These are phyloP conservation scores for Trebouxia sp. DNA, from an alignment of 139 green algal species.

Conservation along the genomic window DNA sequence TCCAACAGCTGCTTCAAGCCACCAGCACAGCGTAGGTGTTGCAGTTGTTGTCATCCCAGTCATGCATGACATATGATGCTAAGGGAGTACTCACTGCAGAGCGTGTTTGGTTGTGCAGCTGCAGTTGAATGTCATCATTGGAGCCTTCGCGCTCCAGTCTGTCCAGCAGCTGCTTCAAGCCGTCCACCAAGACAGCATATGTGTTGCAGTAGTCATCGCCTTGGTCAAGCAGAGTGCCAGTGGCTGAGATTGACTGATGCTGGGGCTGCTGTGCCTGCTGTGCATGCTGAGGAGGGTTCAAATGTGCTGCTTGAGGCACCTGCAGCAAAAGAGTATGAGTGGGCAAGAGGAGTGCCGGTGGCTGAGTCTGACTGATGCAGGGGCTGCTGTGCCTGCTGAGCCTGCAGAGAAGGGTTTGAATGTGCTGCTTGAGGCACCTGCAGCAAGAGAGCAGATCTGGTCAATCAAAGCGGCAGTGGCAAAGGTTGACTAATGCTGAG, in stretches of 20 bases:
- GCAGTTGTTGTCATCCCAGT: too few species aligned
- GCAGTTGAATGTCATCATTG: not conserved
- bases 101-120: not conserved
- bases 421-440: too few species aligned
- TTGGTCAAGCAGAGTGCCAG: not conserved
- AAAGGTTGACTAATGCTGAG: too few species aligned
- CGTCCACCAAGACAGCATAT: constrained; percentile 15
- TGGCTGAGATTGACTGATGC: not conserved
- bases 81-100: constrained; percentile 2
- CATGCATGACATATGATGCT: too few species aligned
- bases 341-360: too few species aligned
- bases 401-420: too few species aligned
- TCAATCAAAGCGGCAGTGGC: too few species aligned
- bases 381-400: too few species aligned
- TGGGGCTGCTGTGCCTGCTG: not conserved
- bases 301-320: not conserved
- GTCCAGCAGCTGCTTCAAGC: not conserved
- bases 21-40: not conserved
- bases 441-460: too few species aligned
- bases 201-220: constrained; percentile 10
- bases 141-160: not conserved
- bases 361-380: too few species aligned
- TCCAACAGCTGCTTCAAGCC: not conserved
- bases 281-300: not conserved
- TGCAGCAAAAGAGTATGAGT: too few species aligned